phyloP scores from a whole-genome alignment of 768 basidiomycete species.

The Pulveroboletus sp. region DNA sequence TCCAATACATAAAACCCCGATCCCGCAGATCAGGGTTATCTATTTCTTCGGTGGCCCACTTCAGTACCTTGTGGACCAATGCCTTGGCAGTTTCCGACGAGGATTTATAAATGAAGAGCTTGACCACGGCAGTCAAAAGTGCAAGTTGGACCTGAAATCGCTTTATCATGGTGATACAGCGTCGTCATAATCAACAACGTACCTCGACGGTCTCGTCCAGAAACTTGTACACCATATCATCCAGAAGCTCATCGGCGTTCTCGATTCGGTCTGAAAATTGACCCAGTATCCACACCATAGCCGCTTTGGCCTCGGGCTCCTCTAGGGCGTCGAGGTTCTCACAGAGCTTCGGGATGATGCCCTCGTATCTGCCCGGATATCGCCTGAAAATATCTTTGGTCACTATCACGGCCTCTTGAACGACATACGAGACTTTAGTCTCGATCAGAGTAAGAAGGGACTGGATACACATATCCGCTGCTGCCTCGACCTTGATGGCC shows the following conservation, averaged over 20 bases:
- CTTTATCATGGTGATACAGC: not conserved
- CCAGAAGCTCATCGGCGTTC: conserved; percentile 91
- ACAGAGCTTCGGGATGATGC: conserved; percentile 90
- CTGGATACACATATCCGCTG: conserved; percentile 87
- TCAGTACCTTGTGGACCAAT: conserved; percentile 90
- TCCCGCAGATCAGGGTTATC: conserved; percentile 98
- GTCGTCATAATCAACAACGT: conserved; percentile 15
- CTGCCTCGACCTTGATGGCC: conserved; percentile 93
- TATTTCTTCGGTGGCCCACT: conserved; percentile 95
- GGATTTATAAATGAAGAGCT: conserved; percentile 89
- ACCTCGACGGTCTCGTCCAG: conserved; percentile 94
- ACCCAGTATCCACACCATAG: conserved; percentile 97
- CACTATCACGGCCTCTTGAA: conserved; percentile 96
- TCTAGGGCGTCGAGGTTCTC: conserved; percentile 88
- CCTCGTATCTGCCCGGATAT: conserved; percentile 96
- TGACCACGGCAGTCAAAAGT: conserved; percentile 89
- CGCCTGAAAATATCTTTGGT: conserved; percentile 97
- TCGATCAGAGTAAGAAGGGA: conserved; percentile 82
- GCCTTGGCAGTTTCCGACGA: conserved; percentile 80
- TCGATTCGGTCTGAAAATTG: conserved; percentile 95
- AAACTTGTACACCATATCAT: conserved; percentile 85
- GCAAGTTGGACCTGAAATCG: conserved; percentile 83
- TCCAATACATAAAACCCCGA: conserved; percentile 99
- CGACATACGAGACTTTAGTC: conserved; percentile 92
- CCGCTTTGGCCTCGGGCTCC: conserved; percentile 94